These are phyloP conservation scores for Synchytrium microbalum DNA, from an alignment of 371 early-diverging fungal genomes.

Conservation along the genomic window DNA sequence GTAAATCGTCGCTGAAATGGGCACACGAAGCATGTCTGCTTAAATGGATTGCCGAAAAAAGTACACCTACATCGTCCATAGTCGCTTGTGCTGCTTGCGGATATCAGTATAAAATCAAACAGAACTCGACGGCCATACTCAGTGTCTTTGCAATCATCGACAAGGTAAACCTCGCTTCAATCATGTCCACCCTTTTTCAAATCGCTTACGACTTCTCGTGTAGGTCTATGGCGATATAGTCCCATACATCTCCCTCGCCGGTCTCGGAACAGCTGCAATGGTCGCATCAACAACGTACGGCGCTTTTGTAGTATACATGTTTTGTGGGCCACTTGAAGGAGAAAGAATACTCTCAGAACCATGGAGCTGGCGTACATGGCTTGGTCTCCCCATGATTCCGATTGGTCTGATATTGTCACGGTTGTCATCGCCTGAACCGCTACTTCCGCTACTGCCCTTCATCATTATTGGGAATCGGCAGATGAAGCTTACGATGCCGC, in stretches of 20 bases:
- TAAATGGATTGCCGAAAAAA: constrained; percentile 7
- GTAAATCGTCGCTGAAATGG: constrained; percentile 4
- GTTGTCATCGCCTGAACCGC: constrained; percentile 15
- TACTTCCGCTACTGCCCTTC: constrained; percentile 25
- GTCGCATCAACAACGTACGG: constrained; percentile 24
- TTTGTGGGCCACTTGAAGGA: constrained; percentile 21
- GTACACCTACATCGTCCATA: constrained; percentile 9
- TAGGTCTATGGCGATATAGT: no score
- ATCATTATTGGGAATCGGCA: constrained; percentile 16
- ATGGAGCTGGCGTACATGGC: constrained; percentile 26
- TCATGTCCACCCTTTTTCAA: no score
- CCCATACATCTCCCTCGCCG: constrained; percentile 13
- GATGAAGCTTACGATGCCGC: no score
- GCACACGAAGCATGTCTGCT: constrained; percentile 22
- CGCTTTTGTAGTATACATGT: constrained; percentile 22
- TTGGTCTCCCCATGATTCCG: constrained; percentile 28
- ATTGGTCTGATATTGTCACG: constrained; percentile 23
- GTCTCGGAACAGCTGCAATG: constrained; percentile 15
- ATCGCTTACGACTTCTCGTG: no score
- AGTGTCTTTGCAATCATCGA: constrained; percentile 1
- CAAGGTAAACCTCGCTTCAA: no score
- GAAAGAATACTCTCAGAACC: constrained; percentile 18
- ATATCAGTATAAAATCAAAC: constrained; percentile 12
- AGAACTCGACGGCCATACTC: constrained; percentile 3
- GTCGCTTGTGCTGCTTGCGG: constrained; percentile 22